A percentile compares a stretch with the other conserved stretches of the same genome.
Evolutionary conservation across 2,329 filamentous ascomycete genomes (phyloP).

Genomic region (Helminthosporium solani): DNA sequence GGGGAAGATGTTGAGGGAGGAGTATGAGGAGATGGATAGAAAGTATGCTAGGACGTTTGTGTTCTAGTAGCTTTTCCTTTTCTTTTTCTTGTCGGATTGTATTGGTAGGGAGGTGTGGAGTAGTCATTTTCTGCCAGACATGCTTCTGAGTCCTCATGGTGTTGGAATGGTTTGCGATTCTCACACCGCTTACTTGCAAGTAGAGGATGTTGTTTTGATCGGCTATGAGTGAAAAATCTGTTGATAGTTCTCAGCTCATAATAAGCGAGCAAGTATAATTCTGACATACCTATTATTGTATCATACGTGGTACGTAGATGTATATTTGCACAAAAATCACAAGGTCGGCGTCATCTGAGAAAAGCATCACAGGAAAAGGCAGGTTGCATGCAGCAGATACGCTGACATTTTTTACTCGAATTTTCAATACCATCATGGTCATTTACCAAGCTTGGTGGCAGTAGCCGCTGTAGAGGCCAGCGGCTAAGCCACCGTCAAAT

Average conservation of each 20-base stretch:
- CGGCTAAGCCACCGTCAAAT: slow-evolving; percentile 16
- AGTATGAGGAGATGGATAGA: slow-evolving; percentile 39
- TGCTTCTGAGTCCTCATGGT: too few relatives aligned
- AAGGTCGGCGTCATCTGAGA: not conserved
- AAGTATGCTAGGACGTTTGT: slow-evolving; percentile 40
- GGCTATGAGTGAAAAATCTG: too few relatives aligned
- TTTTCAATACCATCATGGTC: slow-evolving; percentile 8
- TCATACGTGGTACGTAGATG: too few relatives aligned
- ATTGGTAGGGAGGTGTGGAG: too few relatives aligned
- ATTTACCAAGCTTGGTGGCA: slow-evolving; percentile 10
- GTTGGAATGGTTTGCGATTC: too few relatives aligned
- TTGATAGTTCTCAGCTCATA: too few relatives aligned
- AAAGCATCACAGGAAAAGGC: not conserved
- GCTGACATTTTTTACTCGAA: slow-evolving; percentile 4
- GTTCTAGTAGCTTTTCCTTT: slow-evolving; percentile 26
- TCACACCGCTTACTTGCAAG: too few relatives aligned
- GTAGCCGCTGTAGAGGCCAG: slow-evolving; percentile 8
- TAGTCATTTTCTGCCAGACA: too few relatives aligned
- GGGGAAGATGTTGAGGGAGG: slow-evolving; percentile 34
- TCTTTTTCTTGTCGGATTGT: too few relatives aligned
- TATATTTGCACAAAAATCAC: not conserved
- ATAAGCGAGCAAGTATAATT: too few relatives aligned
- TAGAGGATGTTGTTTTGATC: too few relatives aligned
- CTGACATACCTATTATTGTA: too few relatives aligned
- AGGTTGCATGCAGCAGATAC: not conserved